These are phyloP conservation scores for Fragaria iinumae DNA, from an alignment of 306 rosid genomes.

Conservation along the genomic window DNA sequence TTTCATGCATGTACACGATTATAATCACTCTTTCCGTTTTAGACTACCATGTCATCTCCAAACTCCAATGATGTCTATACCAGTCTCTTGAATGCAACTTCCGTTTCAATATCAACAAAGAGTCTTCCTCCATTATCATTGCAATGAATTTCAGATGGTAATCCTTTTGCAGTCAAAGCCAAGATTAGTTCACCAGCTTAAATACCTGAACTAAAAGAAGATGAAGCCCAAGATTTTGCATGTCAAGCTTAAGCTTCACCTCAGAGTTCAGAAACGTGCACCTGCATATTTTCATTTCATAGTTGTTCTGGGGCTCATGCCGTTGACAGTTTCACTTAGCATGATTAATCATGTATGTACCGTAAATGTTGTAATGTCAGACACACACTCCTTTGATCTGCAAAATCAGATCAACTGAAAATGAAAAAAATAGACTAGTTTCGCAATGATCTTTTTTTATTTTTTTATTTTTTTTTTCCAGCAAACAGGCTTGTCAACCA, in stretches of 20 bases:
- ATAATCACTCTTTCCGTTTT: no score
- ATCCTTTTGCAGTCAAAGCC: background rate
- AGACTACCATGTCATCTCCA: no score
- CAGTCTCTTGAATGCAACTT: background rate
- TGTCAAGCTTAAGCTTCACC: background rate
- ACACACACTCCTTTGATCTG: background rate
- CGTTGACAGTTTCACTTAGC: background rate
- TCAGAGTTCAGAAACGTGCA: background rate
- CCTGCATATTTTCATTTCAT: background rate
- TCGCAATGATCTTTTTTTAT: slow-evolving; percentile 28
- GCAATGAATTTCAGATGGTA: no score
- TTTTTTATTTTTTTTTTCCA: background rate
- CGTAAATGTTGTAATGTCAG: no score
- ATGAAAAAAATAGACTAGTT: slow-evolving; percentile 26
- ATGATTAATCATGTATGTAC: no score
- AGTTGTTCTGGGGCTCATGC: background rate
- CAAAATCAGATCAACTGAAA: no score
- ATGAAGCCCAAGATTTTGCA: background rate
- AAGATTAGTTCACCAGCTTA: background rate
- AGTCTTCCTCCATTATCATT: background rate
- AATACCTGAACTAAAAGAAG: background rate
- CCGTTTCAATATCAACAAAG: background rate
- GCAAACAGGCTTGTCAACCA: slow-evolving; percentile 10
- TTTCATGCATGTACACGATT: no score
- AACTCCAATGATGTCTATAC: background rate